Evolutionary conservation across 2,329 filamentous ascomycete species (phyloP), one percentile per base, ranked within the genome.

Genomic region (Penicillium sp.): DNA sequence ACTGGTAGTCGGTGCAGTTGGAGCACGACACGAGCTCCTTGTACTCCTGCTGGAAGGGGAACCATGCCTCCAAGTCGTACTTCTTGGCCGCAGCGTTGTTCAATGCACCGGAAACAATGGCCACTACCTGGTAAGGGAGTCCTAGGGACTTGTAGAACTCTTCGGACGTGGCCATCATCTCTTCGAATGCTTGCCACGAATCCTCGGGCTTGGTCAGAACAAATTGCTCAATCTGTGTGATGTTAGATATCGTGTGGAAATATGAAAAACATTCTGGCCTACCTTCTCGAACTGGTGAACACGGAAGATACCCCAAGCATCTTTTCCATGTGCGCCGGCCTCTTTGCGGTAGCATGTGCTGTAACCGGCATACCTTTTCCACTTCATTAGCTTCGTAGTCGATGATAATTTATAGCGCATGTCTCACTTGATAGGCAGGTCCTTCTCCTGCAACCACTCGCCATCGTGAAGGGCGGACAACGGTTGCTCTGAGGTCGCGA

Each of bases 1-100:
- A 89, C 76, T 98, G 93, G 76, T 97, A 97, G 68, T 97, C 91
- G 36, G 89, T 95, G 76, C 93, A 98, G 74, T 98, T 98, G 51
- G 89, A 95, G 79, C 90, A 95, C 16, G 88, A 95, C 41, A 97
- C 93, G 23, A 98, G 81, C 74, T 97, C 93, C 74, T 97, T 97
- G 79, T 97, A 98, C 72, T 97, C 93, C 61, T 86, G 86, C 70
- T 97, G 90, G 77, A 87, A 94, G 13, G 89, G 89, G 70, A 95
- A 95, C 88, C 89, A 95, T 2, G 93, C 91, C 69, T 98, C 93
- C 18, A 98, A 78, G 64, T 98, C 93, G 67, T 85, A 90, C 73
- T 98, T 98, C 79, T 95, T 96, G 23, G 88, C 77, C 3, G 85
- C 85, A 1, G 86, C 86, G 60, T 90, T 94, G 74, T 95, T 95